Evolutionary conservation across 768 basidiomycete genomes (phyloP).

Genomic region (Mycena filopes): DNA sequence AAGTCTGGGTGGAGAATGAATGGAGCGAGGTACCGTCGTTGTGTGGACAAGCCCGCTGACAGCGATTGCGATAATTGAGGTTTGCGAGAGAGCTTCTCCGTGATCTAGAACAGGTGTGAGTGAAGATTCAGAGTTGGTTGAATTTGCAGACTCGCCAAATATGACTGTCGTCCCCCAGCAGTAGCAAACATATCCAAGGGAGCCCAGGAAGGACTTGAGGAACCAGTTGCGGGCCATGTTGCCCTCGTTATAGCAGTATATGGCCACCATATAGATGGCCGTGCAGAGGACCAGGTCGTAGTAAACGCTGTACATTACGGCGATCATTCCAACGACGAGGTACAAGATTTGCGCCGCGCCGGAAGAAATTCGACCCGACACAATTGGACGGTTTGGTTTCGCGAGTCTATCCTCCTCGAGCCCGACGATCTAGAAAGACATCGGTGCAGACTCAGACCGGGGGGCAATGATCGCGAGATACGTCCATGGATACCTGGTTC

Average conservation of each 20-base stretch:
- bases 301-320: slow-evolving; percentile 28
- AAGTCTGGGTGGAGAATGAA: too few relatives aligned
- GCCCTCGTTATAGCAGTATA: slow-evolving; percentile 36
- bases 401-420: slow-evolving; percentile 37
- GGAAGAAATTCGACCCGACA: slow-evolving; percentile 34
- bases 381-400: slow-evolving; percentile 37
- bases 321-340: slow-evolving; percentile 13
- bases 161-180: slow-evolving; percentile 38
- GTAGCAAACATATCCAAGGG: slow-evolving; percentile 36
- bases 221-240: slow-evolving; percentile 29
- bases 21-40: slow-evolving; percentile 48
- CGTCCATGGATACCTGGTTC: slow-evolving; percentile 18
- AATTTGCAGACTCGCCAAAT: slow-evolving; percentile 27
- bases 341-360: slow-evolving; percentile 30
- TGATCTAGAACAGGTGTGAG: slow-evolving; percentile 20
- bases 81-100: slow-evolving; percentile 26
- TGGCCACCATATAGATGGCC: slow-evolving; percentile 33
- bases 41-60: slow-evolving; percentile 46
- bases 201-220: slow-evolving; percentile 33
- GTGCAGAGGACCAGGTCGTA: slow-evolving; percentile 28
- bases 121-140: not conserved
- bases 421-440: slow-evolving; percentile 18
- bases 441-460: not conserved
- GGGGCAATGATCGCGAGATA: not conserved
- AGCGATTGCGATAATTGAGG: slow-evolving; percentile 38